These are phyloP conservation scores for Laetiporus sulphureus DNA, from an alignment of 1,284 basidiomycete species.

Conservation along the genomic window DNA sequence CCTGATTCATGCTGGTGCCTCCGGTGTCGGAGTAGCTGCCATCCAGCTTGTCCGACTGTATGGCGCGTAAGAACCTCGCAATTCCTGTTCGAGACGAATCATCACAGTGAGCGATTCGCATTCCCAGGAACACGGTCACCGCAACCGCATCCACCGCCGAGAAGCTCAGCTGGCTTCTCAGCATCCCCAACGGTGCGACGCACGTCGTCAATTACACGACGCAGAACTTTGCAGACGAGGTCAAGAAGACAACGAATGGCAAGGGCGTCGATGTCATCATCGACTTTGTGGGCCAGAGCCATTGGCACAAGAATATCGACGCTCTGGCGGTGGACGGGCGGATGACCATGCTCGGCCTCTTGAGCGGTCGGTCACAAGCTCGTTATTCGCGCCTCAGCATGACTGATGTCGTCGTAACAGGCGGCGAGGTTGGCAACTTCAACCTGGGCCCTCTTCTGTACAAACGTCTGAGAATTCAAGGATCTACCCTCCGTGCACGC, in stretches of 20 bases:
- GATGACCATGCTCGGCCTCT: constrained; percentile 62
- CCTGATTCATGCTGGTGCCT: constrained; percentile 86
- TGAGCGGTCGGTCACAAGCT: constrained; percentile 52
- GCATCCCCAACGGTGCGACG: constrained; percentile 58
- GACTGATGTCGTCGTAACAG: constrained; percentile 29
- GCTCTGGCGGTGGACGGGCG: constrained; percentile 74
- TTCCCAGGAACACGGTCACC: constrained; percentile 58
- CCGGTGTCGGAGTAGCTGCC: constrained; percentile 87
- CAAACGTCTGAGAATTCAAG: constrained; percentile 88
- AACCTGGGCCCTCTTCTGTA: constrained; percentile 67
- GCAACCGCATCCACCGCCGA: constrained; percentile 83
- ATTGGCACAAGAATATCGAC: constrained; percentile 81
- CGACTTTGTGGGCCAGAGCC: constrained; percentile 83
- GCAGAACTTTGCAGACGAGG: constrained; percentile 68
- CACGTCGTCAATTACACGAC: constrained; percentile 85
- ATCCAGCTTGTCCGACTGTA: constrained; percentile 81
- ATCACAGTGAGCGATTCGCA: neutral
- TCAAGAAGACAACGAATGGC: constrained; percentile 55
- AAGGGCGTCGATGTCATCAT: constrained; percentile 80
- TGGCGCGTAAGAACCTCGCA: constrained; percentile 52
- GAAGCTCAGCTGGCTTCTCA: constrained; percentile 77
- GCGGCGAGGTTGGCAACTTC: constrained; percentile 55
- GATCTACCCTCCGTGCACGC: constrained; percentile 82
- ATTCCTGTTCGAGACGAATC: constrained; percentile 5
- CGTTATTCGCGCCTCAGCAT: neutral